Evolutionary conservation across 352 stramenopile genomes (phyloP).

Genomic region (Pilasporangium apinafurcum): DNA sequence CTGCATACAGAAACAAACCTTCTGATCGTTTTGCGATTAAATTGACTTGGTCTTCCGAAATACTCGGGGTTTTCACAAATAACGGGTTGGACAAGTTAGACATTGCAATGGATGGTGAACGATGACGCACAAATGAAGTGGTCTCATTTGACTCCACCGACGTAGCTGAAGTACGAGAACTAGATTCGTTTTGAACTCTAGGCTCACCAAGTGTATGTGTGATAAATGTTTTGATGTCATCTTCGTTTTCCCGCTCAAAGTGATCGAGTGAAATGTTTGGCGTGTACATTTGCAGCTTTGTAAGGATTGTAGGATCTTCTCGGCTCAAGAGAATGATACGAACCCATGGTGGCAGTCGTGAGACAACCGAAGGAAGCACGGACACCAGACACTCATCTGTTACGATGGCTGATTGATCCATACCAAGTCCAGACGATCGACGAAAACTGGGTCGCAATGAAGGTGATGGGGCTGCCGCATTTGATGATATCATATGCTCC

Average conservation of each 20-base stretch:
- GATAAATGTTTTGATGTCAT: slow-evolving; percentile 33
- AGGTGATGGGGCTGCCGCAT: slow-evolving; percentile 8
- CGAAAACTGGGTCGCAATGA: slow-evolving; percentile 6
- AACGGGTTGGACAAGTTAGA: no score
- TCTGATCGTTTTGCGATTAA: slow-evolving; percentile 51
- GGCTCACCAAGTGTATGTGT: slow-evolving; percentile 11
- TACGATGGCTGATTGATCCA: neutral
- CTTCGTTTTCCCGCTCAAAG: slow-evolving; percentile 34
- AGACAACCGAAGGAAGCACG: slow-evolving; percentile 36
- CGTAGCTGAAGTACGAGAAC: neutral
- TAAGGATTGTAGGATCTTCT: slow-evolving; percentile 49
- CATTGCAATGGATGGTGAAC: no score
- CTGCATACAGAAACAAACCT: slow-evolving; percentile 67
- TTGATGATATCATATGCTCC: slow-evolving; percentile 38
- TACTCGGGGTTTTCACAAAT: no score
- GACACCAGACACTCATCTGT: slow-evolving; percentile 55
- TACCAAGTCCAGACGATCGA: slow-evolving; percentile 1
- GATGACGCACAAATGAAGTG: no score
- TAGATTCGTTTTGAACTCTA: neutral
- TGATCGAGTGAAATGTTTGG: slow-evolving; percentile 39
- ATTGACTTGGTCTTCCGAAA: slow-evolving; percentile 25
- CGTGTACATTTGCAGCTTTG: slow-evolving; percentile 47
- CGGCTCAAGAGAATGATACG: slow-evolving; percentile 57
- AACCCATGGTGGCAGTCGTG: slow-evolving; percentile 58
- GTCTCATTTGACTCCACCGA: slow-evolving; percentile 1